Evolutionary conservation across 2,329 filamentous ascomycete genomes (phyloP).

Genomic region (Pseudodiploospora longispora): DNA sequence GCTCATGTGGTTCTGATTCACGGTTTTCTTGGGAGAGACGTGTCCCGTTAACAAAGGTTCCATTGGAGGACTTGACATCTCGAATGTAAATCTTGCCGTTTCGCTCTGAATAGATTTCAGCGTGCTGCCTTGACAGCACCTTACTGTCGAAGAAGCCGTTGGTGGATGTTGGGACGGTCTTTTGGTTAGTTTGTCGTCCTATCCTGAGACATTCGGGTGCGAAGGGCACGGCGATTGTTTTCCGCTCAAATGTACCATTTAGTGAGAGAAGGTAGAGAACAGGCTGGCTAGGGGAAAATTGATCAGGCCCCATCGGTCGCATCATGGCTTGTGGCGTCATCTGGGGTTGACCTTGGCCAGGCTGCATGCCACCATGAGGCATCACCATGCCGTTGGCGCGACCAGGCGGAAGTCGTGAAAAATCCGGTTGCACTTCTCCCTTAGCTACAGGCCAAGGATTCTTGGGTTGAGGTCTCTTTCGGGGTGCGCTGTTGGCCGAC

Average conservation of each 20-base stretch:
- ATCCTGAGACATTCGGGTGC: constrained; percentile 91
- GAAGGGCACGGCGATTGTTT: constrained; percentile 89
- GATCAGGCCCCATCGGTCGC: constrained; percentile 56
- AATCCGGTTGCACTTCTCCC: constrained; percentile 38
- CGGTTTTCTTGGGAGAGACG: constrained; percentile 88
- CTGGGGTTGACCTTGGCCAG: constrained; percentile 23
- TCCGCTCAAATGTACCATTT: constrained; percentile 94
- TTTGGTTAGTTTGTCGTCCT: constrained; percentile 93
- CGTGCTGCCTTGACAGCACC: constrained; percentile 90
- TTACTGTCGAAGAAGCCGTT: constrained; percentile 99
- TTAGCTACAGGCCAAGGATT: constrained; percentile 42
- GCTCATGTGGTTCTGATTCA: constrained; percentile 90
- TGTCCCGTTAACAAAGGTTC: constrained; percentile 92
- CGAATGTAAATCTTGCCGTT: constrained; percentile 91
- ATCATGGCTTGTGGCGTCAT: constrained; percentile 41
- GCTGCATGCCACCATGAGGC: constrained; percentile 24
- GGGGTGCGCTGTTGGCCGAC: constrained; percentile 37
- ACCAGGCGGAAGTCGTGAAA: constrained; percentile 36
- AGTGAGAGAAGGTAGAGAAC: constrained; percentile 81
- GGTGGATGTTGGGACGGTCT: constrained; percentile 79
- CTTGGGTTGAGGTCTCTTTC: constrained; percentile 46
- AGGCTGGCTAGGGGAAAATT: constrained; percentile 56
- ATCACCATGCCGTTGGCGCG: constrained; percentile 33
- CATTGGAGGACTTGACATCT: constrained; percentile 97
- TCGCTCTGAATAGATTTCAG: constrained; percentile 82